phyloP scores from a whole-genome alignment of 108 stramenopile genomes.

The Fragilariopsis cylindrus region DNA sequence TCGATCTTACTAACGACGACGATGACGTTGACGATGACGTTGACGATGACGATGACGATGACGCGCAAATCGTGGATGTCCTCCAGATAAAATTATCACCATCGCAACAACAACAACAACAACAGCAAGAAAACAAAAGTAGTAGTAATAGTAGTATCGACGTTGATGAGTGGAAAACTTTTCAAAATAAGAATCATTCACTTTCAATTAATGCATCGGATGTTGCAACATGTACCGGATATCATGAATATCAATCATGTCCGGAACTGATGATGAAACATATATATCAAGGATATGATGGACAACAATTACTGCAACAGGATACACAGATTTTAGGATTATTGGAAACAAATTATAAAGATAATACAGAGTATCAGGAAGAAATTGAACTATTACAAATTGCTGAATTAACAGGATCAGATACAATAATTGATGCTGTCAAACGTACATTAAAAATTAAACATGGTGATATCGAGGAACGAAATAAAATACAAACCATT shows the following conservation, averaged over 20 bases:
- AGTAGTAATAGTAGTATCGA: background rate
- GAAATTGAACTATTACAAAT: constrained; percentile 49
- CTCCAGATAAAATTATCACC: background rate
- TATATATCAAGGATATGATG: constrained; percentile 70
- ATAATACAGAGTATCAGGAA: background rate
- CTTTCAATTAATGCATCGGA: constrained; percentile 57
- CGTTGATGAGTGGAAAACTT: constrained; percentile 3
- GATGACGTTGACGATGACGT: background rate
- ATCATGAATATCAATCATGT: constrained; percentile 58
- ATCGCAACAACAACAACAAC: too few species aligned
- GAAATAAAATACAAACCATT: too few species aligned
- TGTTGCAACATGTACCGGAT: constrained; percentile 61
- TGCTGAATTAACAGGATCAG: constrained; percentile 52
- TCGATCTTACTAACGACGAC: too few species aligned
- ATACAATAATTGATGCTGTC: constrained; percentile 38
- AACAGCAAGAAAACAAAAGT: too few species aligned
- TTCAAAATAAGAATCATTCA: constrained; percentile 52
- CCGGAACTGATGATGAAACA: constrained; percentile 55
- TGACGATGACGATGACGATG: background rate
- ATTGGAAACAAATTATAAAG: background rate
- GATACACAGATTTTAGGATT: constrained; percentile 64
- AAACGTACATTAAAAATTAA: constrained; percentile 45
- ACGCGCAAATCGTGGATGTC: background rate
- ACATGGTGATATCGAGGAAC: constrained; percentile 16
- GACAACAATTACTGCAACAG: constrained; percentile 45